Conservation (phyloP, 805 yeast species). For the Dipodascus geniculatus region DNA sequence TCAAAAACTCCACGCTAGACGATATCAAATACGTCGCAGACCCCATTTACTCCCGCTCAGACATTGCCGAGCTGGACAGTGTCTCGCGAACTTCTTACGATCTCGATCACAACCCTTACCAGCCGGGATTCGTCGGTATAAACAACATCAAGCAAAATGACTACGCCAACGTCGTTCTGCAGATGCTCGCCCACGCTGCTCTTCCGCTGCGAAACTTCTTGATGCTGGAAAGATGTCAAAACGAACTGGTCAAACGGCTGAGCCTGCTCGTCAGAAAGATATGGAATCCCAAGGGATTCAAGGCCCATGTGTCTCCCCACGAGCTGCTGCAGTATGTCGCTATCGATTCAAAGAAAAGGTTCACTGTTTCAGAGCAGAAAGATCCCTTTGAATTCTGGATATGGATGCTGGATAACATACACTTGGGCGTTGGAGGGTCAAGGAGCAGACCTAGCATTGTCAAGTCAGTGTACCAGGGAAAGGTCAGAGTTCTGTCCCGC, state of each 20-base stretch:
- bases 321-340: conserved; percentile 45
- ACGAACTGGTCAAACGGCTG: conserved; percentile 33
- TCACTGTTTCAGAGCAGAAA: conserved; percentile 28
- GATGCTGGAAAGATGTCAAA: conserved; percentile 21
- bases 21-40: conserved; percentile 42
- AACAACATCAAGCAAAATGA: conserved; percentile 41
- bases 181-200: conserved; percentile 41
- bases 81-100: conserved; percentile 26
- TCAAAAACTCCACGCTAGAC: conserved; percentile 29
- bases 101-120: conserved; percentile 34
- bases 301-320: conserved; percentile 54
- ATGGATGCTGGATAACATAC: conserved; percentile 47
- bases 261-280: conserved; percentile 41
- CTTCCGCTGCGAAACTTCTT: conserved; percentile 36
- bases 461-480: conserved; percentile 43
- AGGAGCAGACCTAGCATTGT: conserved; percentile 18
- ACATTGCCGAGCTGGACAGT: conserved; percentile 27
- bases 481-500: conserved; percentile 27
- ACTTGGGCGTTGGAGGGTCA: conserved; percentile 23
- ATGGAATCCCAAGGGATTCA: conserved; percentile 53
- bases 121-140: conserved; percentile 57
- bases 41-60: conserved; percentile 36
- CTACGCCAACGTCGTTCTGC: conserved; percentile 47
- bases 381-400: conserved; percentile 48
- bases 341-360: conserved; percentile 32